Evolutionary conservation across 2,329 filamentous ascomycete species (phyloP).

Genomic region (Sporothrix sp.): DNA sequence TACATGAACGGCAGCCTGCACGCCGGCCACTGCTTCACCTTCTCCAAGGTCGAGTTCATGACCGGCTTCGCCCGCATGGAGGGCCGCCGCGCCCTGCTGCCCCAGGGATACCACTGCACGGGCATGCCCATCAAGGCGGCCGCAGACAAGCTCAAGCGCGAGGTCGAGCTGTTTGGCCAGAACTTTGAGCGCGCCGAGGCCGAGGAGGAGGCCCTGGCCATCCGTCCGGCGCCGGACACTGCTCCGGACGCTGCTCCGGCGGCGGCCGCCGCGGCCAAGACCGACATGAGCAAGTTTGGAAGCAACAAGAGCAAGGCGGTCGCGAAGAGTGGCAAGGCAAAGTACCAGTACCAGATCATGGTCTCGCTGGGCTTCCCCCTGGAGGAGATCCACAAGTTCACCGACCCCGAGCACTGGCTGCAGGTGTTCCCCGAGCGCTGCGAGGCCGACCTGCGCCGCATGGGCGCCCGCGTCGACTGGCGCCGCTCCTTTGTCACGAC

Average conservation of each 20-base stretch:
- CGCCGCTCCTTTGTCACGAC: conserved; percentile 87
- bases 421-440: conserved; percentile 76
- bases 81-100: conserved; percentile 78
- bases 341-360: conserved; percentile 93
- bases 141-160: conserved; percentile 80
- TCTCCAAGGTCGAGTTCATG: conserved; percentile 87
- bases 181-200: conserved; percentile 59
- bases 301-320: conserved; percentile 88
- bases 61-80: conserved; percentile 82
- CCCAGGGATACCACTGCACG: conserved; percentile 90
- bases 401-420: conserved; percentile 72
- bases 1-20: conserved; percentile 26
- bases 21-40: conserved; percentile 80
- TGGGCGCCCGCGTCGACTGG: conserved; percentile 89
- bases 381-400: conserved; percentile 86
- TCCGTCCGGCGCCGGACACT: conserved; percentile 44
- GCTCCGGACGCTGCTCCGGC: conserved; percentile 73
- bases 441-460: conserved; percentile 67
- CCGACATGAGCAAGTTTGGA: conserved; percentile 82
- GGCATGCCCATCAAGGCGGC: conserved; percentile 98
- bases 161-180: conserved; percentile 80
- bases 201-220: conserved; percentile 40
- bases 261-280: conserved; percentile 51
- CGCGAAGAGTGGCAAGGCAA: conserved; percentile 82
- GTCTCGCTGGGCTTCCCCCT: conserved; percentile 75